Base-by-base conservation (phyloP, 2,329 filamentous ascomycete genomes). In the Lasiodiplodia sp. region DNA sequence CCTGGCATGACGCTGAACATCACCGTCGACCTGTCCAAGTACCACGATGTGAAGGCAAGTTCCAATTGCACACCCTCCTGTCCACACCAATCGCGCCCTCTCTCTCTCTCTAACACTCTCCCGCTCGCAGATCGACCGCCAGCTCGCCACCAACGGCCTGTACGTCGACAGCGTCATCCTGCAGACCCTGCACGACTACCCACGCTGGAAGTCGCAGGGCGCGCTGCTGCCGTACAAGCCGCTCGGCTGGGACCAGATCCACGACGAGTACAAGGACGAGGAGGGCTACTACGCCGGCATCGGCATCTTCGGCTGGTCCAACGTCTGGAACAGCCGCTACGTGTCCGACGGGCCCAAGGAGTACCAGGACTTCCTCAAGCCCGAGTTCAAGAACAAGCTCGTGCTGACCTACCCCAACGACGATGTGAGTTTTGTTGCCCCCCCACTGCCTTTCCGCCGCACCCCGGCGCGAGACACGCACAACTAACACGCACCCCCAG, bases 381-480 rank as follows among this genome's bases (percentile, higher is more conserved):
- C 86, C 0, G 81, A 84, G 68, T 86, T 82, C 76, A 87, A 87
- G 75, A 76, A 84, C 69, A 87, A 85, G 74, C 76, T 88, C 4
- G 83, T 83, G 2, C 73, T 88, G 12, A 87, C 85, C 0, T 87
- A 87, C 68, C 87, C 86, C 11, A 87, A 87, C 69, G 87, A 88
- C 51, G 86, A 88, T 52, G 86, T 64, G n/a, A 21, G 60, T 40
- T 16, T 47, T 12, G 5, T 21, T 40, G 12, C 12, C 14, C 14
- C 16, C 52, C 2, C n/a, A n/a, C n/a, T n/a, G n/a, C n/a, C n/a
- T n/a, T n/a, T n/a, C n/a, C n/a, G n/a, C n/a, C n/a, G n/a, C n/a
- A n/a, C n/a, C n/a, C n/a, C n/a, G n/a, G n/a, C n/a, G n/a, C n/a
- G 31, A 8, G 3, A 7, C 31, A 1, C 1, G 1, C 7, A 10